Base-by-base conservation (phyloP, 345 rosid genomes). In the Arabidopsis suecica region DNA sequence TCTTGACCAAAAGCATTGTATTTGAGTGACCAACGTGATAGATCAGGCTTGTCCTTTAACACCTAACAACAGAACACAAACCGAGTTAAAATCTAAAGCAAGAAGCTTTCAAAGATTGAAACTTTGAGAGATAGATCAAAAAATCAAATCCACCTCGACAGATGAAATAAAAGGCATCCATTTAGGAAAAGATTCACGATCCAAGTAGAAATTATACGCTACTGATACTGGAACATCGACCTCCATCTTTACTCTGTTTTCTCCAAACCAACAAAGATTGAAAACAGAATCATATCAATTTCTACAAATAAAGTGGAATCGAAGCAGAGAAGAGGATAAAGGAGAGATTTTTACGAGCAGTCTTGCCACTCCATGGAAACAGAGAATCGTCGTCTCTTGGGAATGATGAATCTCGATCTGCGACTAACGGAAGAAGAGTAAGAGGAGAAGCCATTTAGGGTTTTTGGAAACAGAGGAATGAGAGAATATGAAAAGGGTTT, bases 291-390 rank as follows among this genome's bases (percentile, higher is more conserved):
- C 34, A n/a, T 20, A 33, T 34, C 37, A 61, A 2, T 37, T 33
- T 37, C 23, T 25, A 36, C 25, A 36, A 36, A 53, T n/a, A 37
- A 32, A 44, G 5, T 8, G 10, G 38, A 20, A 40, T 28, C 5
- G 37, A 20, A 9, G 8, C 25, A 37, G 37, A 77, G 41, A 7
- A n/a, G 22, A 49, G 32, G 32, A 25, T 4, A 0, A 22, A n/a
- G 10, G 30, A 41, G 56, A 34, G 64, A 57, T 1, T 7, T 45
- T 45, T 47, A 91, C 98, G 91, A 82, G 97, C 97, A 91, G 67
- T 94, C 97, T 80, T 94, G 98, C 95, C 96, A 94, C 76, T 83
- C 83, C 96, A 90, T 86, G 72, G 93, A 91, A 56, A 95, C 93
- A 59, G 86, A 84, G 57, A 84, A 79, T 62, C 85, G 84, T 62